Evolutionary conservation across 2,329 filamentous ascomycete species (phyloP).

Genomic region (Fusarium sp.): DNA sequence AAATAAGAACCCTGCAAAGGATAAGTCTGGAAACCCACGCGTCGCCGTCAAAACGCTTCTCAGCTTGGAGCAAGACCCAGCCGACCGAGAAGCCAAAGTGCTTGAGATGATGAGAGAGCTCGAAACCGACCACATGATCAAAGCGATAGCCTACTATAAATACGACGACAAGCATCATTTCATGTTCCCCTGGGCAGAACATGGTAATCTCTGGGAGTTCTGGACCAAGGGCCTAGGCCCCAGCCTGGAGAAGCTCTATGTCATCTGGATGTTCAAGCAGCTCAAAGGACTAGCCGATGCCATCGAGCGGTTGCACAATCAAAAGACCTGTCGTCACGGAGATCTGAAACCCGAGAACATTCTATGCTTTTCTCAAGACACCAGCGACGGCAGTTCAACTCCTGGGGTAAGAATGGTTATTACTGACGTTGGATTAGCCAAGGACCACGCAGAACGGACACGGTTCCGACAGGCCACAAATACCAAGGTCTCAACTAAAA

Average conservation of each 20-base stretch:
- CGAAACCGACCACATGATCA: background rate
- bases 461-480: background rate
- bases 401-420: background rate
- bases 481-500: background rate
- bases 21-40: background rate
- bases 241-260: background rate
- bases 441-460: background rate
- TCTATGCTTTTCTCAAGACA: background rate
- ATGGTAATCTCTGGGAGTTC: background rate
- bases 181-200: background rate
- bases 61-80: background rate
- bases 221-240: background rate
- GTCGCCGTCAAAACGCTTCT: background rate
- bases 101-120: background rate
- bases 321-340: background rate
- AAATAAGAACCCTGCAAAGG: background rate
- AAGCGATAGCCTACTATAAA: background rate
- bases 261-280: background rate
- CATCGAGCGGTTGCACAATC: background rate
- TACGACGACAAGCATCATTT: background rate
- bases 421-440: background rate
- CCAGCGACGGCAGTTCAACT: background rate
- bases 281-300: background rate
- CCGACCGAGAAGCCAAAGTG: background rate
- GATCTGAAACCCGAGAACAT: background rate